Evolutionary conservation across 1,139 yeast genomes (phyloP), one percentile per base, ranked within the genome.

Genomic region (Debaryomyces robertsiae): DNA sequence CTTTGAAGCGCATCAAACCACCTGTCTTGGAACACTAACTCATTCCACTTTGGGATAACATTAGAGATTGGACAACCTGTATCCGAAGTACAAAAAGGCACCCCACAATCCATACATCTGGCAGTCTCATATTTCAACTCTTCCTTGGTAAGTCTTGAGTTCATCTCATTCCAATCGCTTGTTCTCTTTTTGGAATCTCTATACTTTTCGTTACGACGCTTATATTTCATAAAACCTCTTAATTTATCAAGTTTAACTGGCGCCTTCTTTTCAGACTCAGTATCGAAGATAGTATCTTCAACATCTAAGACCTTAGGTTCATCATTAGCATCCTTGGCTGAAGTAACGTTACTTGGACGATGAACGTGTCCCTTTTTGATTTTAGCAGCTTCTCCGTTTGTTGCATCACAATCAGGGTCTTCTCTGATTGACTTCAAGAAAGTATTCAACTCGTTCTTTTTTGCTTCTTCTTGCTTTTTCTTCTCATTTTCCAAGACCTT

Each of bases 41-140:
- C 98, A 63, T 93, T 93, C 94, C 97, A 93, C 69, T 91, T 91
- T 51, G 98, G 98, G 73, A 93, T 93, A 54, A 91, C 83, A 67
- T 93, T 93, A 45, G 98, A 90, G 53, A 93, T 86, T 45, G 98
- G 98, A 72, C 98, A 93, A 47, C 98, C 98, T 37, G 96, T 86
- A 65, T 93, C 98, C 32, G 96, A 85, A 60, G 94, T 95, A 75
- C 98, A 93, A 80, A 91, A 93, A 46, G 98, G 98, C 56, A 93
- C 95, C 73, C 98, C 98, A 75, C 98, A 93, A 69, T 93, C 98
- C 96, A 93, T 93, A 78, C 98, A 93, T 67, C 98, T 82, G n/a
- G 98, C 97, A 43, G 98, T 88, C 71, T 93, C 98, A 60, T 77
- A 78, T 61, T 83, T 80, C 60, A 93, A 82, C 53, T 93, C 98